Evolutionary conservation across 768 basidiomycete species (phyloP).

Genomic region (Amanita thiersii): DNA sequence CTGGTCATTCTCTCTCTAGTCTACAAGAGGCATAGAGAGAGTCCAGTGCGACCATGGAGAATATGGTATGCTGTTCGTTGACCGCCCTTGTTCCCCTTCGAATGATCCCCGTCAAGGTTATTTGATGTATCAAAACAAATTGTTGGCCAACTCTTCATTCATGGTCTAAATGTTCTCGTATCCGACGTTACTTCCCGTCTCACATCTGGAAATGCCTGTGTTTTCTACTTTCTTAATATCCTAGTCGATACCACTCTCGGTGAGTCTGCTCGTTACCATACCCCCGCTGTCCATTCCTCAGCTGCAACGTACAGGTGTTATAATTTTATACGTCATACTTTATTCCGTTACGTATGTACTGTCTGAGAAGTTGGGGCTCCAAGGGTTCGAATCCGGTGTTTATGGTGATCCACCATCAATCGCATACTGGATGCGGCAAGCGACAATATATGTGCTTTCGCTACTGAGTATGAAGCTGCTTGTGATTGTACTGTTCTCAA

Average conservation of each 20-base stretch:
- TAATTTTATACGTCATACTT: conserved; percentile 68
- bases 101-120: conserved; percentile 40
- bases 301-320: conserved; percentile 52
- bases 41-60: conserved; percentile 79
- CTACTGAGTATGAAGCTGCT: conserved; percentile 87
- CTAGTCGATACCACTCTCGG: conserved; percentile 89
- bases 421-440: conserved; percentile 66
- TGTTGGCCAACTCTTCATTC: conserved; percentile 77
- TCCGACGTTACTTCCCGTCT: conserved; percentile 69
- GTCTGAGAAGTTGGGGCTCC: conserved; percentile 52
- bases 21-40: conserved; percentile 83
- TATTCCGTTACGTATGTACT: conserved; percentile 57
- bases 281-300: not conserved
- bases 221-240: conserved; percentile 89
- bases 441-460: conserved; percentile 74
- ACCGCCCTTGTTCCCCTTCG: conserved; percentile 9
- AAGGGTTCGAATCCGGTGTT: conserved; percentile 79
- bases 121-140: conserved; percentile 93
- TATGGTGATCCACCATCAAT: conserved; percentile 82
- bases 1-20: conserved; percentile 84
- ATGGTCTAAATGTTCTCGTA: conserved; percentile 69
- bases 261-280: conserved; percentile 24
- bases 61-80: conserved; percentile 60
- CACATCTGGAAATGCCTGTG: conserved; percentile 77
- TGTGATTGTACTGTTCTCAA: conserved; percentile 67